Conservation (phyloP, 441 rosid species). For the Capsella rubella region DNA sequence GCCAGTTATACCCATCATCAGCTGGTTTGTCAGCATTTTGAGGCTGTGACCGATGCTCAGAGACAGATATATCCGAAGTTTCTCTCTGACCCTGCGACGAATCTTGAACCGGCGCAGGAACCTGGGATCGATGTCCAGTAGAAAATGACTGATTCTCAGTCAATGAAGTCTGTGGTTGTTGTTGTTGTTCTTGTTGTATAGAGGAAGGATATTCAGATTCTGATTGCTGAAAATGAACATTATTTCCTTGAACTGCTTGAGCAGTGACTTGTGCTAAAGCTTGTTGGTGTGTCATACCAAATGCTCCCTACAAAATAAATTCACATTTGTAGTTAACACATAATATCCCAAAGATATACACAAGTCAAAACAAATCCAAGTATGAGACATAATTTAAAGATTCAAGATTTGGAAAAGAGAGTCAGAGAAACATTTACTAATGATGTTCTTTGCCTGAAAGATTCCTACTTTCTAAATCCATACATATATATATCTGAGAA, state of each 20-base stretch:
- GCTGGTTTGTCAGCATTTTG: slow-evolving; percentile 63
- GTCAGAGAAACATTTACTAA: background rate
- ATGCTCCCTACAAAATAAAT: slow-evolving; percentile 56
- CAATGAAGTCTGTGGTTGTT: background rate
- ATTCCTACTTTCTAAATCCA: background rate
- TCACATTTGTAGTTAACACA: background rate
- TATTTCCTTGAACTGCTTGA: slow-evolving; percentile 63
- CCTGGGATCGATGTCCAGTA: slow-evolving; percentile 40
- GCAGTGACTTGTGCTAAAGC: slow-evolving; percentile 83
- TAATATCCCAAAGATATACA: background rate
- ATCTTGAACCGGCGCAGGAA: slow-evolving; percentile 20
- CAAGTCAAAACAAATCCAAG: background rate
- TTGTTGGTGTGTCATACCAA: slow-evolving; percentile 85
- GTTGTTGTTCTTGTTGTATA: slow-evolving; percentile 7
- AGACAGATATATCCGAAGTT: slow-evolving; percentile 46
- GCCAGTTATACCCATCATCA: slow-evolving; percentile 88
- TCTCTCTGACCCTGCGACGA: slow-evolving; percentile 37
- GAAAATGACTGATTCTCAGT: slow-evolving; percentile 27
- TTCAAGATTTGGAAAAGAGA: background rate
- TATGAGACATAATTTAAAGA: background rate
- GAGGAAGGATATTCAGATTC: slow-evolving; percentile 43
- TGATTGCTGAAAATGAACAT: slow-evolving; percentile 49
- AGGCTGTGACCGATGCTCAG: slow-evolving; percentile 62
- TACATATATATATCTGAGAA: no score
- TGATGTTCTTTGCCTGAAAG: slow-evolving; percentile 17